Evolutionary conservation across 192 early-diverging fungal species (phyloP).

Genomic region (Mortierella claussenii): DNA sequence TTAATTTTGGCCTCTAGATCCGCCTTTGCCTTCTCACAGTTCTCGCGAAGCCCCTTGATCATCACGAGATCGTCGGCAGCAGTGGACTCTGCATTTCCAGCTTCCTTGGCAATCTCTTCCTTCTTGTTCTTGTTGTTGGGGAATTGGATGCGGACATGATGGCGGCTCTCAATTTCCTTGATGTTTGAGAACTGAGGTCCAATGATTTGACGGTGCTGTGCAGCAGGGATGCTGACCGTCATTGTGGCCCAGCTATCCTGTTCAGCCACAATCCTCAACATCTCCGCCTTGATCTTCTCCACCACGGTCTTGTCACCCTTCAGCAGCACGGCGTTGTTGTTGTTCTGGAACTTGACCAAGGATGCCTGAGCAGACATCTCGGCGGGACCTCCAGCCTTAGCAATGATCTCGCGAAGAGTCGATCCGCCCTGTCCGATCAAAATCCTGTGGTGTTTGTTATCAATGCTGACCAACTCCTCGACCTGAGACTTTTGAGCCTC

Average conservation of each 20-base stretch:
- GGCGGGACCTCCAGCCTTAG: conserved; percentile 64
- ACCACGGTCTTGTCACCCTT: conserved; percentile 72
- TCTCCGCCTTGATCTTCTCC: conserved; percentile 56
- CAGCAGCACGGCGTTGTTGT: conserved; percentile 67
- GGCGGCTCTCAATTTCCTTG: conserved; percentile 73
- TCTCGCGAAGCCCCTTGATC: conserved; percentile 44
- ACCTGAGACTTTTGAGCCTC: conserved; percentile 68
- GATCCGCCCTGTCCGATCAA: conserved; percentile 74
- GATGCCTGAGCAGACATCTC: conserved; percentile 60
- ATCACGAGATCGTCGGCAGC: conserved; percentile 38
- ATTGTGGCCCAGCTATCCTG: conserved; percentile 69
- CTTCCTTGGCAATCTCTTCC: conserved; percentile 59
- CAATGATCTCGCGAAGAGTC: conserved; percentile 71
- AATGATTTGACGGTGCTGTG: conserved; percentile 83
- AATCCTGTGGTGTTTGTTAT: conserved; percentile 67
- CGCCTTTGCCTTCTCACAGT: conserved; percentile 52
- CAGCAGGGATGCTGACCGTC: conserved; percentile 72
- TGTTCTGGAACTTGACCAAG: conserved; percentile 72
- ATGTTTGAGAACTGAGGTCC: conserved; percentile 81
- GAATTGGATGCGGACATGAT: conserved; percentile 75
- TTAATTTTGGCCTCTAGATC: conserved; percentile 64
- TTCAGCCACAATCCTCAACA: conserved; percentile 60
- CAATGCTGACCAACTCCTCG: conserved; percentile 60
- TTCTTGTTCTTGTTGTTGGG: conserved; percentile 69
- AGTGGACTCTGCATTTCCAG: conserved; percentile 53